phyloP scores from a whole-genome alignment of 352 stramenopile genomes.

The Phytophthora litchii region DNA sequence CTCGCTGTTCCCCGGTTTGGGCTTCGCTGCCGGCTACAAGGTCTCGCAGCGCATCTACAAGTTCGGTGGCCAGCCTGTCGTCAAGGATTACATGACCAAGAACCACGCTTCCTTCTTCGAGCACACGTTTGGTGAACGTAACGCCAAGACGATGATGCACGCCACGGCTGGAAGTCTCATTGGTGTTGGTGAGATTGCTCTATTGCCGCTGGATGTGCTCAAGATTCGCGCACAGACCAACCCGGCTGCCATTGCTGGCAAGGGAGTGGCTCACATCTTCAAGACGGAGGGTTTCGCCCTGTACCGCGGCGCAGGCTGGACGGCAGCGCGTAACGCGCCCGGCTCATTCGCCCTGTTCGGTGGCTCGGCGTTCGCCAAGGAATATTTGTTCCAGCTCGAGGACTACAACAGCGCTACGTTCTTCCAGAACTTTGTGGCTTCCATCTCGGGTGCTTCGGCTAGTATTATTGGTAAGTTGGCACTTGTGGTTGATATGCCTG shows the following conservation, averaged over 20 bases:
- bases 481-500: background rate
- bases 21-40: slow-evolving; percentile 96
- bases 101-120: slow-evolving; percentile 90
- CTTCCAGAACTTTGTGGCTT: slow-evolving; percentile 92
- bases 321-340: slow-evolving; percentile 93
- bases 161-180: slow-evolving; percentile 93
- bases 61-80: slow-evolving; percentile 95
- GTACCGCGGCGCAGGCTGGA: slow-evolving; percentile 93
- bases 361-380: slow-evolving; percentile 87
- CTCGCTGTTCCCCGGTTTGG: slow-evolving; percentile 91
- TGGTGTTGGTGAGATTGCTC: slow-evolving; percentile 94
- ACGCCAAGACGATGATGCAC: slow-evolving; percentile 94
- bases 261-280: slow-evolving; percentile 93
- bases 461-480: slow-evolving; percentile 77
- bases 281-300: slow-evolving; percentile 90
- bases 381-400: slow-evolving; percentile 92
- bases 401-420: slow-evolving; percentile 91
- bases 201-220: slow-evolving; percentile 95
- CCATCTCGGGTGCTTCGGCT: slow-evolving; percentile 78
- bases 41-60: slow-evolving; percentile 97
- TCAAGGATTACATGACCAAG: slow-evolving; percentile 93
- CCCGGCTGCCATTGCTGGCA: slow-evolving; percentile 90
- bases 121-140: slow-evolving; percentile 90
- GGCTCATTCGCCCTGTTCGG: slow-evolving; percentile 96
- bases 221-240: slow-evolving; percentile 97